These are phyloP conservation scores for Aspergillus bridgeri DNA, from an alignment of 495 filamentous ascomycete genomes.

Conservation along the genomic window DNA sequence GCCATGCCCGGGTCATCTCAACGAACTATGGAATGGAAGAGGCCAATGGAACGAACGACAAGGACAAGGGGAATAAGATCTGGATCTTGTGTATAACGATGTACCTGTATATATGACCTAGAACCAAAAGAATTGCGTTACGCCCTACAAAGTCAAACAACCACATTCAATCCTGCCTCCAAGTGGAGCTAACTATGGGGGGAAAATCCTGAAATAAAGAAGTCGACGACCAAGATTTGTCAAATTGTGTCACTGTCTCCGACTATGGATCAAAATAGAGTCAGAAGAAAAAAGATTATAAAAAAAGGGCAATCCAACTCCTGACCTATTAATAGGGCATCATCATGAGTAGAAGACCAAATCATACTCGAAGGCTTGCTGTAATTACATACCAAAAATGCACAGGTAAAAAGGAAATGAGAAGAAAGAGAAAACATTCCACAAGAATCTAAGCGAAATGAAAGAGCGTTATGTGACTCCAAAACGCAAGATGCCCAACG, in stretches of 20 bases:
- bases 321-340: neutral
- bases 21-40: neutral
- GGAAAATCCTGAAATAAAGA: neutral
- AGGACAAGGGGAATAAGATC: neutral
- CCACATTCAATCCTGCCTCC: neutral
- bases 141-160: neutral
- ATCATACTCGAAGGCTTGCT: neutral
- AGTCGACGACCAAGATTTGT: neutral
- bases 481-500: conserved; percentile 6
- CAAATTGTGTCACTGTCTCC: neutral
- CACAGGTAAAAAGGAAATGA: neutral
- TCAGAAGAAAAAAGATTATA: neutral
- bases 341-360: neutral
- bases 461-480: neutral
- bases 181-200: neutral
- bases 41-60: neutral
- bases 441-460: conserved; percentile 1
- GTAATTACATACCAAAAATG: neutral
- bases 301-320: neutral
- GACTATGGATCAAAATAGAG: neutral
- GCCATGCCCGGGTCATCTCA: no score
- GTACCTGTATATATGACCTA: neutral
- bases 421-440: neutral
- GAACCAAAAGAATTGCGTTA: neutral
- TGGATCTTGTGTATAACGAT: neutral